These are phyloP conservation scores for Rhodamnia rubescens DNA, from an alignment of 345 rosid genomes.

Conservation along the genomic window DNA sequence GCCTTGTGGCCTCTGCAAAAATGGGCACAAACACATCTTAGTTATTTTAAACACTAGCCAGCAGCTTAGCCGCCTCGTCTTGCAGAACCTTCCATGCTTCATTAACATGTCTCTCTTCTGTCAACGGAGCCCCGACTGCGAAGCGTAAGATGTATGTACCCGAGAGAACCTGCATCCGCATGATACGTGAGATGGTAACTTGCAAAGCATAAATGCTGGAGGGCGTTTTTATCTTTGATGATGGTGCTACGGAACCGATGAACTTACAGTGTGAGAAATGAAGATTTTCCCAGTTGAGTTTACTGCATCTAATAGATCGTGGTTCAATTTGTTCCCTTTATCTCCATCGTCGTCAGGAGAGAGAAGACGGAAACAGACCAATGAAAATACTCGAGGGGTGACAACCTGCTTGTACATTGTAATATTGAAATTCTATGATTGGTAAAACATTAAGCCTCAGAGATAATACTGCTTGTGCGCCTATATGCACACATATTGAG, in stretches of 20 bases:
- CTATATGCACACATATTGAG: not conserved
- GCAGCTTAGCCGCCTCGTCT: slow-evolving; percentile 47
- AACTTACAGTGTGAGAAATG: slow-evolving; percentile 74
- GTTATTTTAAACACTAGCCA: not conserved
- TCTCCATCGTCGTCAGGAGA: slow-evolving; percentile 22
- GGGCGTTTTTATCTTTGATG: not conserved
- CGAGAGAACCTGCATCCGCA: slow-evolving; percentile 42
- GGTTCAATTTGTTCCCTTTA: slow-evolving; percentile 43
- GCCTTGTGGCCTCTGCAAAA: not conserved
- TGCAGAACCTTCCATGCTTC: slow-evolving; percentile 74
- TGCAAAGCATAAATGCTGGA: not conserved
- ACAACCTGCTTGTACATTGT: slow-evolving; percentile 35
- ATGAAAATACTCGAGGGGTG: slow-evolving; percentile 58
- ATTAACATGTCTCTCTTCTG: slow-evolving; percentile 70
- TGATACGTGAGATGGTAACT: not conserved
- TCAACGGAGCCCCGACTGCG: slow-evolving; percentile 83
- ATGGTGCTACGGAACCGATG: not conserved
- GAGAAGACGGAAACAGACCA: slow-evolving; percentile 65
- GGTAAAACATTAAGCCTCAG: not conserved
- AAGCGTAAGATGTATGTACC: slow-evolving; percentile 52
- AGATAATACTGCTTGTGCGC: not conserved
- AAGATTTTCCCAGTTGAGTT: slow-evolving; percentile 71
- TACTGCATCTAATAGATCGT: slow-evolving; percentile 53
- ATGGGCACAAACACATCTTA: not conserved
- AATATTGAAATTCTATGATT: not conserved